phyloP scores from a whole-genome alignment of 2,329 filamentous ascomycete species.

The Fusarium sp. region DNA sequence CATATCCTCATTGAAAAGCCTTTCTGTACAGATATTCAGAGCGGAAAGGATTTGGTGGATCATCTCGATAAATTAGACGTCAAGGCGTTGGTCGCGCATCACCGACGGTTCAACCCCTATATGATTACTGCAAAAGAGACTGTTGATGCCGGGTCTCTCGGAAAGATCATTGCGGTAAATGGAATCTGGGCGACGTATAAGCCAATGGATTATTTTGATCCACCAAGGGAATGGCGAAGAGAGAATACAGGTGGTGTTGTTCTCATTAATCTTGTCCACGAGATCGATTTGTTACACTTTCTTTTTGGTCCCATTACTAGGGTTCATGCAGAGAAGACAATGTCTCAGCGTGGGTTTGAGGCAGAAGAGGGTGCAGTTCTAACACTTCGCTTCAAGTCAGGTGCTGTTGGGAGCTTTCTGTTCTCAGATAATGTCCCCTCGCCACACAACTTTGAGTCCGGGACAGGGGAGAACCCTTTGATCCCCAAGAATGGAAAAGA shows the following conservation, averaged over 20 bases:
- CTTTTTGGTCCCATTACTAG: conserved; percentile 65
- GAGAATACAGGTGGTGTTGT: conserved; percentile 60
- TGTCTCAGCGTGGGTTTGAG: conserved; percentile 58
- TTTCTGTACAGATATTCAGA: conserved; percentile 57
- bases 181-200: conserved; percentile 68
- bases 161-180: conserved; percentile 63
- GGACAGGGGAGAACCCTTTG: conserved; percentile 69
- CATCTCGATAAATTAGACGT: conserved; percentile 48
- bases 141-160: conserved; percentile 57
- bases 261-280: conserved; percentile 71
- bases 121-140: conserved; percentile 62
- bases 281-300: conserved; percentile 69
- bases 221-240: conserved; percentile 62
- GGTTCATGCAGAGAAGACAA: conserved; percentile 63
- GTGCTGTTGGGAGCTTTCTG: conserved; percentile 68
- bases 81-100: conserved; percentile 68
- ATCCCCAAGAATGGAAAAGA: conserved; percentile 58
- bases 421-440: conserved; percentile 64
- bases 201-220: conserved; percentile 62
- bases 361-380: conserved; percentile 70
- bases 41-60: conserved; percentile 51
- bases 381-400: conserved; percentile 64
- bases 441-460: conserved; percentile 67
- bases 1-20: conserved; percentile 71
- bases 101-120: conserved; percentile 70